A percentile compares a stretch with the other conserved stretches of the same genome.
Conservation (phyloP, 176 grass and related monocot species). For the Oropetium thomaeum region DNA sequence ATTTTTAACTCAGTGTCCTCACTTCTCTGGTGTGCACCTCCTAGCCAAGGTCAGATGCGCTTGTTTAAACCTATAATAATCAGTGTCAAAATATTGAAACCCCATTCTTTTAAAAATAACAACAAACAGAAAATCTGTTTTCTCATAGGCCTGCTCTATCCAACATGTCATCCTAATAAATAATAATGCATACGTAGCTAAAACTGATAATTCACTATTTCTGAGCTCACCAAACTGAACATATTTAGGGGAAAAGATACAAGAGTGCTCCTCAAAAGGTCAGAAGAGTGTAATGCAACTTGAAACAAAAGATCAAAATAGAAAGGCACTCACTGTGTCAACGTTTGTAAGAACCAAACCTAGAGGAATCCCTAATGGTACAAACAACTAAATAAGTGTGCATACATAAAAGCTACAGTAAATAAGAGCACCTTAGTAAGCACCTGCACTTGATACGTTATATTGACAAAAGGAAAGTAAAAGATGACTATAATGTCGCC, state of each 20-base stretch:
- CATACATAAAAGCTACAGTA: too few species aligned
- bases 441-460: too few species aligned
- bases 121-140: not conserved
- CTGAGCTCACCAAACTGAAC: not conserved
- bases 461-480: not conserved
- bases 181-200: not conserved
- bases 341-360: too few species aligned
- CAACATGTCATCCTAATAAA: not conserved
- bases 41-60: slow-evolving; percentile 59
- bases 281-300: not conserved
- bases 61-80: slow-evolving; percentile 59
- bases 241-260: not conserved
- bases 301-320: too few species aligned
- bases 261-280: not conserved
- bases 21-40: slow-evolving; percentile 39
- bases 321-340: too few species aligned
- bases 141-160: not conserved
- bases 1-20: slow-evolving; percentile 38
- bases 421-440: too few species aligned
- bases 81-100: slow-evolving; percentile 40
- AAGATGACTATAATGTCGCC: not conserved
- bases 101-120: not conserved
- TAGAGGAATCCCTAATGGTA: too few species aligned
- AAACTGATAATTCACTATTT: not conserved
- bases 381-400: too few species aligned